A percentile compares a stretch with the other conserved stretches of the same genome.
Evolutionary conservation across 768 basidiomycete species (phyloP).

Genomic region (Strobilomyces confusus): DNA sequence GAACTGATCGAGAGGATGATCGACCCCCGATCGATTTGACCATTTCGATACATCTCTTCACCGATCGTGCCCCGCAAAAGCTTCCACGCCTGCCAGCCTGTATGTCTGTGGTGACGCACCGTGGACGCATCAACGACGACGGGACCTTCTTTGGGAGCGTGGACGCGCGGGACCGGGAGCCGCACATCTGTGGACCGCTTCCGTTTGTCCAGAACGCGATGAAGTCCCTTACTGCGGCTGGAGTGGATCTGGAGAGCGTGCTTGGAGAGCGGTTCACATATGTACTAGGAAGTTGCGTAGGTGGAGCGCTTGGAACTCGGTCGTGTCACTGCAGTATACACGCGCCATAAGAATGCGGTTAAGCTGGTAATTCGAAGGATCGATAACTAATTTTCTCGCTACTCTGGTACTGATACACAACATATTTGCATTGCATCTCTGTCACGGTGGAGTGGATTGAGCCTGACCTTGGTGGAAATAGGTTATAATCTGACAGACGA

Average conservation of each 20-base stretch:
- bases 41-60: slow-evolving; percentile 19
- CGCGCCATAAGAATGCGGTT: background rate
- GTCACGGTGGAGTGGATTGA: background rate
- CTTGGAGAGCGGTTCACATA: slow-evolving; percentile 25
- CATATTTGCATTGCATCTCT: background rate
- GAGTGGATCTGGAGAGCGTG: slow-evolving; percentile 23
- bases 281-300: slow-evolving; percentile 8
- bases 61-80: background rate
- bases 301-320: background rate
- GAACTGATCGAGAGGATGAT: background rate
- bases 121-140: slow-evolving; percentile 16
- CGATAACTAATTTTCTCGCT: background rate
- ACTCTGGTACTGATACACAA: background rate
- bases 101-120: slow-evolving; percentile 11
- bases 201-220: slow-evolving; percentile 23
- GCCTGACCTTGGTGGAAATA: background rate
- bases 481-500: background rate
- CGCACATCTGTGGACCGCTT: slow-evolving; percentile 23
- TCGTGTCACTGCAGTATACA: background rate
- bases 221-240: slow-evolving; percentile 19
- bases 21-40: slow-evolving; percentile 7
- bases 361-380: background rate
- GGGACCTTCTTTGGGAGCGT: slow-evolving; percentile 20
- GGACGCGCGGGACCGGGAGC: slow-evolving; percentile 12
- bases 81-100: slow-evolving; percentile 9